Conservation (phyloP, 495 filamentous ascomycete genomes). For the Penicillium cinerascens region DNA sequence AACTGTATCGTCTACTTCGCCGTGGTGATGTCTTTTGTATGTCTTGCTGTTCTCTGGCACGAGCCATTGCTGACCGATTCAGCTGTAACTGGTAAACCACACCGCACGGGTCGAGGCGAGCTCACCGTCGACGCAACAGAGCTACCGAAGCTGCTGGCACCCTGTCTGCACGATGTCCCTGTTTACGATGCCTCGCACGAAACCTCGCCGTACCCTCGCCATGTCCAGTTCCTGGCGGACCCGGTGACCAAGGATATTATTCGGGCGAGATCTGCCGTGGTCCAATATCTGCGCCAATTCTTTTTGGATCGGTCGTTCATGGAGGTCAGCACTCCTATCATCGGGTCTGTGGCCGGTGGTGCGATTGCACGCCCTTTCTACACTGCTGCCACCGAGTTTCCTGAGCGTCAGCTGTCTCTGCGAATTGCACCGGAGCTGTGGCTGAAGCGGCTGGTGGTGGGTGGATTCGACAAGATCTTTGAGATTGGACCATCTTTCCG, state of each 20-base stretch:
- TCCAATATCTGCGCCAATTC: conserved; percentile 69
- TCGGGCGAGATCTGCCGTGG: conserved; percentile 68
- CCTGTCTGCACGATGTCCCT: conserved; percentile 73
- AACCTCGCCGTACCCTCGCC: conserved; percentile 60
- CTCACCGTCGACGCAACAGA: conserved; percentile 66
- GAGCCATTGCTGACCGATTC: neutral
- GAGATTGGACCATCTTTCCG: conserved; percentile 93
- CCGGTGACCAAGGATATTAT: conserved; percentile 61
- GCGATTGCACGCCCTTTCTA: conserved; percentile 83
- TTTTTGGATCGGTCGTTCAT: conserved; percentile 68
- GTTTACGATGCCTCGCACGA: conserved; percentile 60
- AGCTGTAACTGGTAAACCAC: conserved; percentile 69
- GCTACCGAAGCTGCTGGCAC: conserved; percentile 68
- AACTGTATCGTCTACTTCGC: conserved; percentile 54
- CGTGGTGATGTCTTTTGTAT: conserved; percentile 77
- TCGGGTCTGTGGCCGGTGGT: conserved; percentile 72
- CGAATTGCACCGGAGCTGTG: conserved; percentile 92
- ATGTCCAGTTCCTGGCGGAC: conserved; percentile 81
- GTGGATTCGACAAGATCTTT: conserved; percentile 84
- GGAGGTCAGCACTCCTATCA: conserved; percentile 86
- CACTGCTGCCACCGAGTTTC: conserved; percentile 68
- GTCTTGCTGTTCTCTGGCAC: conserved; percentile 25
- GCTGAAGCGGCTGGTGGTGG: conserved; percentile 88
- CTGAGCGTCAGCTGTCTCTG: conserved; percentile 64
- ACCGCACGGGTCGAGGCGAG: conserved; percentile 69